Evolutionary conservation across 352 stramenopile species (phyloP), one percentile per base, ranked within the genome.

Genomic region (Phytophthora constricta): DNA sequence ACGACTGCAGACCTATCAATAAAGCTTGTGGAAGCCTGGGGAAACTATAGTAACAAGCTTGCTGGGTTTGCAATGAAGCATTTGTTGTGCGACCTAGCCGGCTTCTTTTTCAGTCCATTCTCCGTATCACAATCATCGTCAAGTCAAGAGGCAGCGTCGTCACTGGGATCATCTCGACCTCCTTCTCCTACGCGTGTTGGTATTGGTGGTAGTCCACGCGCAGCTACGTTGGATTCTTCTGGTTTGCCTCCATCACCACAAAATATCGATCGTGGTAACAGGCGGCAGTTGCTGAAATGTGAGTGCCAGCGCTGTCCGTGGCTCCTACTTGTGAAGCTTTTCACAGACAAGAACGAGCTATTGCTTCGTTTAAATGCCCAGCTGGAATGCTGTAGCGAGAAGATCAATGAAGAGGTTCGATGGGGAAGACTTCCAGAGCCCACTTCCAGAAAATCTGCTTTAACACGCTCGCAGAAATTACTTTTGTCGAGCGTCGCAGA

Each of bases 391-490:
- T 95, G 83, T 37, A 86, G 80, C 45, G 81, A 90, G 42, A 95
- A 91, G 54, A 90, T 95, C 50, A 81, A 89, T 26, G 73, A 80
- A 59, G 78, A 90, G 63, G 82, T 95, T 57, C 76, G 72, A 27
- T 95, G 86, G 86, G 86, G 86, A 1, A 72, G 85, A 33, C 60
- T 95, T 7, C 86, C 82, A 9, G 82, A 91, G 27, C 81, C 87
- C 47, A 75, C 79, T 5, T 84, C 79, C 33, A 82, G 82, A 31
- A 92, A 90, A 42, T 45, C 82, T 26, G 77, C 70, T 1, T 70
- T 92, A 28, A 91, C 82, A 9, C 80, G 86, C 7, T 91, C 82
- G 0, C 86, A 94, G 33, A 88, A 89, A 47, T 73, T 90, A 9
- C 55, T 91, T 5, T 51, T 92, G 39, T 83, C 79, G 1, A 81